phyloP scores from a whole-genome alignment of 495 filamentous ascomycete species.

The Cryomyces antarcticus region DNA sequence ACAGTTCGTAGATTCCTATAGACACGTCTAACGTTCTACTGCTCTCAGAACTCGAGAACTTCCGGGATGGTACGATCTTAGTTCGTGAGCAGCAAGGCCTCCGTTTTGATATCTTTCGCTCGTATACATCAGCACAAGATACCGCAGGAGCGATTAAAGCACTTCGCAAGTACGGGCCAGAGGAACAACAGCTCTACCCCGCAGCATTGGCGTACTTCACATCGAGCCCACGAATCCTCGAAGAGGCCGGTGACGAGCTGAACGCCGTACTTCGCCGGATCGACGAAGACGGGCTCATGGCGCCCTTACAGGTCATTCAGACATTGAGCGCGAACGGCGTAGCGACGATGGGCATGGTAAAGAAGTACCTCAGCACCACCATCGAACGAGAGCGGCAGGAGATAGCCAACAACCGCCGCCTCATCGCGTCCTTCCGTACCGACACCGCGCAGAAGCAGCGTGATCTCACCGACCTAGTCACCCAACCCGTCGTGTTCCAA shows the following conservation, averaged over 20 bases:
- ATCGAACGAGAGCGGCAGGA: slow-evolving; percentile 76
- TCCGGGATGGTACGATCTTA: slow-evolving; percentile 73
- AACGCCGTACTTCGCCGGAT: slow-evolving; percentile 66
- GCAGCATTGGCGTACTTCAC: slow-evolving; percentile 89
- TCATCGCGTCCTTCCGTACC: slow-evolving; percentile 65
- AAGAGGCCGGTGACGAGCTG: slow-evolving; percentile 75
- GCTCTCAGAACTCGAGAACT: slow-evolving; percentile 78
- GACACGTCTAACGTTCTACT: slow-evolving; percentile 88
- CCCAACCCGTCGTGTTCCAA: slow-evolving; percentile 76
- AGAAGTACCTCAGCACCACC: slow-evolving; percentile 71
- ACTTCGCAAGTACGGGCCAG: slow-evolving; percentile 70
- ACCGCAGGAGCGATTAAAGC: slow-evolving; percentile 79
- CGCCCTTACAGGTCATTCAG: slow-evolving; percentile 90
- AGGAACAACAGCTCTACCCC: slow-evolving; percentile 83
- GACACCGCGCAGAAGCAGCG: slow-evolving; percentile 64
- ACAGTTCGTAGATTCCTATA: slow-evolving; percentile 42
- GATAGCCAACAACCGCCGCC: slow-evolving; percentile 64
- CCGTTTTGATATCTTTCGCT: slow-evolving; percentile 87
- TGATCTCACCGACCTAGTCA: slow-evolving; percentile 55
- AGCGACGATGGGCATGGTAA: slow-evolving; percentile 92
- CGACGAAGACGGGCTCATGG: slow-evolving; percentile 78
- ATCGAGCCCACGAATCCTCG: slow-evolving; percentile 56
- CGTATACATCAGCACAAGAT: slow-evolving; percentile 84
- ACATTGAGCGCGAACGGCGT: slow-evolving; percentile 68
- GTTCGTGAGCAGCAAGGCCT: slow-evolving; percentile 88